phyloP scores from a whole-genome alignment of 495 filamentous ascomycete species.

The Aspergillus asperescens region DNA sequence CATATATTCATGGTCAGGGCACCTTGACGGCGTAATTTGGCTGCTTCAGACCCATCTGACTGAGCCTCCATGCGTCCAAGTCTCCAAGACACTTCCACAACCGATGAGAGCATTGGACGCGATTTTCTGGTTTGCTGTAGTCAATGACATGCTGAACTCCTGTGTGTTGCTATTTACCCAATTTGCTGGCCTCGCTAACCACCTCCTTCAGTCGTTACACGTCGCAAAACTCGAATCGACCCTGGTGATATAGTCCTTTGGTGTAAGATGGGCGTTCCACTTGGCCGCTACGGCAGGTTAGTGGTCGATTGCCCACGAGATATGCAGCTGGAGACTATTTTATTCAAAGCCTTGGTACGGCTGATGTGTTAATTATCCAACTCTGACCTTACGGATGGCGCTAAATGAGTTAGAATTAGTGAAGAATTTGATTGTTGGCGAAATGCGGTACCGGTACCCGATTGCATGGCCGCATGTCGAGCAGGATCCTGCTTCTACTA shows the following conservation, averaged over 20 bases:
- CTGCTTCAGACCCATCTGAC: constrained; percentile 11
- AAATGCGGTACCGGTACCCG: constrained; percentile 1
- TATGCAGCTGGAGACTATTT: not conserved
- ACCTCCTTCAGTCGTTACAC: constrained; percentile 35
- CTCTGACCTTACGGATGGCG: constrained; percentile 13
- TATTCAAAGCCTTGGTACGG: constrained; percentile 36
- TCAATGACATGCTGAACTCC: constrained; percentile 20
- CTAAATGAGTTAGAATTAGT: constrained; percentile 9
- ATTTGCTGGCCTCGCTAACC: too few species aligned
- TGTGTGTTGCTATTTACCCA: constrained; percentile 11
- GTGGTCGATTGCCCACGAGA: not conserved
- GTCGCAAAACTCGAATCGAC: constrained; percentile 40
- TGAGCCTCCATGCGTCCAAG: not conserved
- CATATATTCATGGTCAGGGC: constrained; percentile 19
- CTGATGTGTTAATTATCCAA: constrained; percentile 45
- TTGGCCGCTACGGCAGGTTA: constrained; percentile 32
- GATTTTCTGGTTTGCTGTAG: constrained; percentile 19
- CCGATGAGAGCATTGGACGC: constrained; percentile 12
- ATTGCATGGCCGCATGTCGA: constrained; percentile 5
- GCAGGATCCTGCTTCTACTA: not conserved
- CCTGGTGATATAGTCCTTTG: constrained; percentile 41
- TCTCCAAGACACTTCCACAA: constrained; percentile 3
- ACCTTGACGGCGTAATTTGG: constrained; percentile 18
- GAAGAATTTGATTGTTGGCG: constrained; percentile 12
- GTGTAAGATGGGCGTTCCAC: constrained; percentile 43